phyloP scores from a whole-genome alignment of 495 filamentous ascomycete genomes.

The Astrocystis sublimbata region DNA sequence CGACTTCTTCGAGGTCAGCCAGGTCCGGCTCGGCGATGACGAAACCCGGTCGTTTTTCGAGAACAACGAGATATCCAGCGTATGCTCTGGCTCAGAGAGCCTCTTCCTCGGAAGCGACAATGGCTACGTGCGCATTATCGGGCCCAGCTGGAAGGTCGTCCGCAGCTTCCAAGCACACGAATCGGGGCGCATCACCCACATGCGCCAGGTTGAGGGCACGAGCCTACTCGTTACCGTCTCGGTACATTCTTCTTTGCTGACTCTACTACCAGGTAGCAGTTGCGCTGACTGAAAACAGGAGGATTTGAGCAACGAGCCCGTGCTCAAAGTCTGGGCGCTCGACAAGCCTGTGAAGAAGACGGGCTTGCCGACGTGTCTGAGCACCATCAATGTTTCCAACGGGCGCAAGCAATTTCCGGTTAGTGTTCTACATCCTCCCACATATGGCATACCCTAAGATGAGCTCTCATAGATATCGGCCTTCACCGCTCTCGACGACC shows the following conservation, averaged over 20 bases:
- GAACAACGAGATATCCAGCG: conserved; percentile 51
- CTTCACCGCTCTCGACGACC: conserved; percentile 79
- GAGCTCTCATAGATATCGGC: conserved; percentile 70
- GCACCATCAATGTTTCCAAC: conserved; percentile 82
- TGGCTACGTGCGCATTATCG: conserved; percentile 83
- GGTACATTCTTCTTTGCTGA: conserved; percentile 27
- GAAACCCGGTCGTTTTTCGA: conserved; percentile 51
- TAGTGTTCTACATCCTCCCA: conserved; percentile 23
- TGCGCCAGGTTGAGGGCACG: conserved; percentile 90
- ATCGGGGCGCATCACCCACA: conserved; percentile 77
- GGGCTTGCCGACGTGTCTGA: conserved; percentile 81
- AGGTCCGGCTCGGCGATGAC: conserved; percentile 77
- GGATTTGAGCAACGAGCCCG: conserved; percentile 80
- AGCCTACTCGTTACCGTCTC: conserved; percentile 83
- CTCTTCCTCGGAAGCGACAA: conserved; percentile 84
- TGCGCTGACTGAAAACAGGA: conserved; percentile 48
- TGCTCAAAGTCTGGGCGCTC: conserved; percentile 93
- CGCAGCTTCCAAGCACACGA: conserved; percentile 87
- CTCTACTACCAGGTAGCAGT: background rate
- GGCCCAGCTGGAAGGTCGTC: conserved; percentile 80
- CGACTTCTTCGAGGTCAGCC: conserved; percentile 95
- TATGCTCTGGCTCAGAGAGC: conserved; percentile 86
- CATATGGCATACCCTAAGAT: conserved; percentile 9
- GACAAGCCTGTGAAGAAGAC: conserved; percentile 95
- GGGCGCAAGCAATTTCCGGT: conserved; percentile 91